These are phyloP conservation scores for Phytophthora constricta DNA, from an alignment of 352 stramenopile genomes.

Conservation along the genomic window DNA sequence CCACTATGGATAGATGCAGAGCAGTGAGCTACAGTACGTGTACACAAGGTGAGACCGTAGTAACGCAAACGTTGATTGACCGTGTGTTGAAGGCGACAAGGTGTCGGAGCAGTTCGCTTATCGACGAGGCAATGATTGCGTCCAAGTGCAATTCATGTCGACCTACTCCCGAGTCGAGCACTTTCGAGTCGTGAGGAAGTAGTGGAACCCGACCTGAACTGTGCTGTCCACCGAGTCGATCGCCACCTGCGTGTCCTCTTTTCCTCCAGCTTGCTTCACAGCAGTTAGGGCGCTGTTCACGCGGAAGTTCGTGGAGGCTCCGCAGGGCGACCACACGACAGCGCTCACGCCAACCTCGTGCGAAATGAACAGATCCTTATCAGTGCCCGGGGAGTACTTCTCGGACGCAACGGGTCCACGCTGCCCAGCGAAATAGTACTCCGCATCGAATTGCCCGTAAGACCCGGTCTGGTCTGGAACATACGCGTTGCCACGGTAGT, in stretches of 20 bases:
- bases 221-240: conserved; percentile 64
- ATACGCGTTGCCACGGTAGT: conserved; percentile 55
- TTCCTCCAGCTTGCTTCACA: conserved; percentile 31
- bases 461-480: conserved; percentile 41
- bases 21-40: not conserved
- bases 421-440: conserved; percentile 66
- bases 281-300: conserved; percentile 59
- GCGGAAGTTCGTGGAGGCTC: conserved; percentile 56
- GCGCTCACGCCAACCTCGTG: conserved; percentile 52
- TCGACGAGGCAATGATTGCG: not conserved
- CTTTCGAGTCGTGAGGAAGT: conserved; percentile 48
- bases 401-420: conserved; percentile 39
- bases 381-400: conserved; percentile 40
- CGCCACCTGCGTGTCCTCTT: conserved; percentile 51
- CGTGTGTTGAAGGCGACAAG: not conserved
- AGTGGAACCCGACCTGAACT: conserved; percentile 53
- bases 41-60: not conserved
- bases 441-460: conserved; percentile 54
- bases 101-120: not conserved
- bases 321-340: conserved; percentile 60
- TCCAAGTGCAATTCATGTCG: not conserved
- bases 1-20: no score
- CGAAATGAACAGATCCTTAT: conserved; percentile 53
- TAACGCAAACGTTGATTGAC: not conserved
- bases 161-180: no score